Evolutionary conservation across 352 stramenopile genomes (phyloP).

Genomic region (Halophytophthora batemanensis): DNA sequence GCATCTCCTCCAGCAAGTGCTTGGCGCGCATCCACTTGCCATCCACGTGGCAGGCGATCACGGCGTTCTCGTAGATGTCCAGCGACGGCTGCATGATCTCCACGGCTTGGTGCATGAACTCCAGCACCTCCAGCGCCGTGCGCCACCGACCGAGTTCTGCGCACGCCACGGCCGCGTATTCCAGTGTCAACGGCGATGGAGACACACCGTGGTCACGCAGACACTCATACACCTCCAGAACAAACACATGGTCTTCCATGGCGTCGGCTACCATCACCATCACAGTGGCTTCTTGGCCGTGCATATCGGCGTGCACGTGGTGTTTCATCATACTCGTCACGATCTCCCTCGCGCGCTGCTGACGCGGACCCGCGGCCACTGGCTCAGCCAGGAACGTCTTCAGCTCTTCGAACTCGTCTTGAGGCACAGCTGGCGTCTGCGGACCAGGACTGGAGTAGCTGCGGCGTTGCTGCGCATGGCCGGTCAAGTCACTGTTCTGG

Average conservation of each 20-base stretch:
- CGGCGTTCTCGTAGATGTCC: conserved; percentile 73
- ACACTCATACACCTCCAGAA: conserved; percentile 57
- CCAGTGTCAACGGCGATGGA: conserved; percentile 66
- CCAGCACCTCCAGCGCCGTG: conserved; percentile 57
- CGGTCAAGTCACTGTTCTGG: not conserved
- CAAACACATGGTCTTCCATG: conserved; percentile 48
- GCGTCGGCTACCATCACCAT: conserved; percentile 78
- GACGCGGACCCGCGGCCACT: conserved; percentile 22
- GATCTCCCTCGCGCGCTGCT: conserved; percentile 37
- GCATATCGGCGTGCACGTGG: conserved; percentile 66
- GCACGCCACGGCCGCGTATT: conserved; percentile 59
- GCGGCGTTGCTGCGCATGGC: conserved; percentile 8
- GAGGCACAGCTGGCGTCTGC: conserved; percentile 18
- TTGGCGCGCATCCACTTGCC: conserved; percentile 73
- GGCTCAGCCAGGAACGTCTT: conserved; percentile 61
- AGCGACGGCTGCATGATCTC: conserved; percentile 69
- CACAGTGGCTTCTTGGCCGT: conserved; percentile 67
- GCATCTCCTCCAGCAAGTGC: conserved; percentile 66
- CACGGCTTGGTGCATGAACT: conserved; percentile 62
- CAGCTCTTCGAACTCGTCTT: conserved; percentile 56
- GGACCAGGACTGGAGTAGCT: conserved; percentile 16
- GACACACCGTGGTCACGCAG: conserved; percentile 52
- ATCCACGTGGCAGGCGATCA: conserved; percentile 43
- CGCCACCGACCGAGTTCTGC: conserved; percentile 48
- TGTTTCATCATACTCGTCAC: conserved; percentile 47